Evolutionary conservation across 768 basidiomycete genomes (phyloP), one percentile per base, ranked within the genome.

Genomic region (Tephrocybe sp.): DNA sequence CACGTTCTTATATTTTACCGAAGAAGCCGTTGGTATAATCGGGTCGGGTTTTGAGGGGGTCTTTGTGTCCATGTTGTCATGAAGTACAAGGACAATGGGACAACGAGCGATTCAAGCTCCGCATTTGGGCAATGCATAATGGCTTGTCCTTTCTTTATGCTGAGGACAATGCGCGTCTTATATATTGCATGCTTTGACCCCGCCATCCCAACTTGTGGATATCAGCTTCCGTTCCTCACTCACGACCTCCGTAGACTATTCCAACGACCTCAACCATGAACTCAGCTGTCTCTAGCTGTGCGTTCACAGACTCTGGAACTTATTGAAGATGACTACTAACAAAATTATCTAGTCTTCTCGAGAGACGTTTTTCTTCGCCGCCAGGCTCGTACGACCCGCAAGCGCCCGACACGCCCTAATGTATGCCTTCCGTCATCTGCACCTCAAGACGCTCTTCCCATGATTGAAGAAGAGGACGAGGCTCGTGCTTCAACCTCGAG

Each of bases 381-480:
- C 29, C 67, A 66, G 46, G 64, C 65, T 30, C 67, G 64, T 46
- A 66, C 58, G 24, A 45, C 6, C 22, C 59, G 60, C 40, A 63
- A 58, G 24, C 46, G 43, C 24, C 6, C 39, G 12, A 30, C 40
- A 34, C 47, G 21, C 36, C 24, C 45, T 44, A 54, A 53, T 46
- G 24, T 43, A 45, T 54, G 47, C 34, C 49, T 49, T 45, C 49
- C 58, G 13, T 48, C 59, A 25, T 61, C 54, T 33, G 30, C 47
- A 40, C 48, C 42, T 6, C 60, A 54, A 10, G 54, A 56, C 37
- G 49, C 52, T 36, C 59, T 70, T 47, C 61, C 66, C 38, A 63
- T 68, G 29, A 69, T 70, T 36, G 67, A 71, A 42, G 68, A 71
- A 50, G 66, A 60, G n/a, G 65, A 70, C 39, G 66, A 61, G 29